These are phyloP conservation scores for Candida xiaguanensis DNA, from an alignment of 805 yeast species.

Conservation along the genomic window DNA sequence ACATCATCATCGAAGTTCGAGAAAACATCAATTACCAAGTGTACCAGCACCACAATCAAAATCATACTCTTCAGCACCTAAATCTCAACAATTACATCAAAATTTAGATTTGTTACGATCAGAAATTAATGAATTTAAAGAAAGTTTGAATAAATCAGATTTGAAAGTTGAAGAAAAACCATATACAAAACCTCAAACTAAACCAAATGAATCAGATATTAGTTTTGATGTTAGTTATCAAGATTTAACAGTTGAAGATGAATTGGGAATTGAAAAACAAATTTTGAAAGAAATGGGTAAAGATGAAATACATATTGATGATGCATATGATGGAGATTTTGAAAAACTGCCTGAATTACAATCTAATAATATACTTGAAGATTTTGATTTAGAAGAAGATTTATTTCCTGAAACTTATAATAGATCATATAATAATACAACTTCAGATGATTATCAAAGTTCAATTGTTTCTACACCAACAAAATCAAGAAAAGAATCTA, in stretches of 20 bases:
- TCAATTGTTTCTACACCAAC: neutral
- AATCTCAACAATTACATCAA: constrained; percentile 35
- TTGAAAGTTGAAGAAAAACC: neutral
- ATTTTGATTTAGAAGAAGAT: constrained; percentile 3
- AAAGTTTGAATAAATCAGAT: constrained; percentile 31
- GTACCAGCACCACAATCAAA: constrained; percentile 1
- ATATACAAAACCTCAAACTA: neutral
- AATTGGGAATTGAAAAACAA: constrained; percentile 33
- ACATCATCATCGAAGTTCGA: neutral
- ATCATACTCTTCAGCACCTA: constrained; percentile 10
- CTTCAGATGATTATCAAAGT: neutral
- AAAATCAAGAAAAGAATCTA: constrained; percentile 5
- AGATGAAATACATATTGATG: constrained; percentile 2
- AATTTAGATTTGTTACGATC: constrained; percentile 37
- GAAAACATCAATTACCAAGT: neutral
- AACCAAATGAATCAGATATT: constrained; percentile 17
- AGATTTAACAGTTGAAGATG: constrained; percentile 37
- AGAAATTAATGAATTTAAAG: constrained; percentile 44
- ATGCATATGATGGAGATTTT: constrained; percentile 2
- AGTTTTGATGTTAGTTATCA: constrained; percentile 39
- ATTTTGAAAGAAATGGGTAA: constrained; percentile 19
- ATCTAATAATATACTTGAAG: constrained; percentile 2
- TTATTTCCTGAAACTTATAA: neutral
- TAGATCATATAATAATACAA: neutral
- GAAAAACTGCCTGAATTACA: neutral